A percentile compares a stretch with the other conserved stretches of the same genome.
phyloP scores from a whole-genome alignment of 768 basidiomycete species.

The Hygrophoropsis aurantiaca region DNA sequence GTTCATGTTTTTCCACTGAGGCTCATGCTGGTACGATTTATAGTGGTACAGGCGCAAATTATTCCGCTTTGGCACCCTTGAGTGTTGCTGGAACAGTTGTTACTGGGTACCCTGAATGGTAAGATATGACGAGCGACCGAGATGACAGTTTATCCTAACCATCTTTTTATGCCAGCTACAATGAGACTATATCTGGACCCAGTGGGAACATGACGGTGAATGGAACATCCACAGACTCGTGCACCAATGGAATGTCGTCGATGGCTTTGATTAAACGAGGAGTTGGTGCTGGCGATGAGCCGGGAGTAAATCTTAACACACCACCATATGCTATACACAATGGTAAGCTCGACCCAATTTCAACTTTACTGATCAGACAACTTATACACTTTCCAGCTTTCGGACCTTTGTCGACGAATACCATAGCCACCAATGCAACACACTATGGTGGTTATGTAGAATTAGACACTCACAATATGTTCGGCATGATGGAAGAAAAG shows the following conservation, averaged over 20 bases:
- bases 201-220: conserved; percentile 78
- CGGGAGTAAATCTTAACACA: conserved; percentile 47
- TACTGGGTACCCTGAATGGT: conserved; percentile 72
- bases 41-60: conserved; percentile 52
- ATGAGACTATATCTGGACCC: conserved; percentile 57
- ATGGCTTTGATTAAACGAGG: conserved; percentile 39
- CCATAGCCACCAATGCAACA: conserved; percentile 71
- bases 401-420: conserved; percentile 51
- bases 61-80: conserved; percentile 59
- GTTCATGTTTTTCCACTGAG: neutral
- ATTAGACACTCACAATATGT: conserved; percentile 69
- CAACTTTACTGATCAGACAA: no score
- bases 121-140: neutral
- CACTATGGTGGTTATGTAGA: conserved; percentile 62
- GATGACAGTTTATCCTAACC: neutral
- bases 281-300: conserved; percentile 49
- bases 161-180: conserved; percentile 46
- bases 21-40: neutral
- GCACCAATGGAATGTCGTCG: conserved; percentile 18
- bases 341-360: conserved; percentile 39
- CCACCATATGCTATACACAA: conserved; percentile 77
- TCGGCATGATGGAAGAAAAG: conserved; percentile 70
- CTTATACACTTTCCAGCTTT: conserved; percentile 53
- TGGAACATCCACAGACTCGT: conserved; percentile 55
- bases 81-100: conserved; percentile 48